Evolutionary conservation across 768 basidiomycete species (phyloP).

Genomic region (Auriscalpium orientale): DNA sequence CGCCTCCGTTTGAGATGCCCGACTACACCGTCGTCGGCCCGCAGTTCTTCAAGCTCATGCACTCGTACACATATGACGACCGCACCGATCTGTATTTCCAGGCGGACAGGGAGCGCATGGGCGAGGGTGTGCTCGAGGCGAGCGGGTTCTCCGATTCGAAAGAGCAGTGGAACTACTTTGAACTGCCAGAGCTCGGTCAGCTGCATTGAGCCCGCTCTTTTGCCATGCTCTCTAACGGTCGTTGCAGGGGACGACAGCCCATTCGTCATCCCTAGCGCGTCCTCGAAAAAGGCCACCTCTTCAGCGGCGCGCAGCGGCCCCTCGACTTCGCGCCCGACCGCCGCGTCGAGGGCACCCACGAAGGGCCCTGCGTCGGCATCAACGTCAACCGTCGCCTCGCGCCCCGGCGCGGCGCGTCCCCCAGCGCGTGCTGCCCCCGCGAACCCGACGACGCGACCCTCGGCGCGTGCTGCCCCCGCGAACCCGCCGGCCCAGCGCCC

Average conservation of each 20-base stretch:
- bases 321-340: too few species aligned
- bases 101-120: slow-evolving; percentile 6
- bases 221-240: not conserved
- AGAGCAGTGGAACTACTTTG: slow-evolving; percentile 6
- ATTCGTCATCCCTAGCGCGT: not conserved
- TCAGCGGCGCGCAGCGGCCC: too few species aligned
- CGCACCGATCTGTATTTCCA: slow-evolving; percentile 19
- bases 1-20: slow-evolving; percentile 42
- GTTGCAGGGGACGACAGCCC: not conserved
- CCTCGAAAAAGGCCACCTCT: too few species aligned
- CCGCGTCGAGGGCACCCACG: too few species aligned
- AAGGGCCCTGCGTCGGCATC: too few species aligned
- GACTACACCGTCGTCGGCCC: slow-evolving; percentile 37
- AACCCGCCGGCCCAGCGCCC: too few species aligned
- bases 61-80: slow-evolving; percentile 29
- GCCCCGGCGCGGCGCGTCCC: too few species aligned
- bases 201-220: not conserved
- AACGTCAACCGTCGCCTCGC: too few species aligned
- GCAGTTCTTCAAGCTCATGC: slow-evolving; percentile 29
- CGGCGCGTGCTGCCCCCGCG: too few species aligned
- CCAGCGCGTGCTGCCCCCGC: too few species aligned
- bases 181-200: slow-evolving; percentile 8
- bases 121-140: slow-evolving; percentile 7
- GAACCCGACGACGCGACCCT: too few species aligned
- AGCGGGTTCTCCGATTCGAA: slow-evolving; percentile 5